These are phyloP conservation scores for thale cress (Arabidopsis thaliana) DNA, from an alignment of 345 rosid species.

Conservation along the genomic window TAIR10.1 NC_003076.8:2731001-2731500, in stretches of 20 bases:
- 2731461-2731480: slow-evolving; percentile 89
- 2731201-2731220: slow-evolving; percentile 62
- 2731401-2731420: slow-evolving; percentile 61
- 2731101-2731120: slow-evolving; percentile 81
- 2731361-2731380: slow-evolving; percentile 85
- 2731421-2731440: slow-evolving; percentile 61
- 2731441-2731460: slow-evolving; percentile 89
- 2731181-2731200: slow-evolving; percentile 70
- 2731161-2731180: slow-evolving; percentile 76
- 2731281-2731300: slow-evolving; percentile 69
- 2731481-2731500: slow-evolving; percentile 83
- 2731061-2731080: slow-evolving; percentile 69
- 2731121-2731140: slow-evolving; percentile 86
- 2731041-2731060: slow-evolving; percentile 92
- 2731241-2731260: slow-evolving; percentile 65
- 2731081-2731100: slow-evolving; percentile 80
- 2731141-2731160: slow-evolving; percentile 73
- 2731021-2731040: slow-evolving; percentile 81
- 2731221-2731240: slow-evolving; percentile 69
- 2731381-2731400: slow-evolving; percentile 75
- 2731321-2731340: slow-evolving; percentile 77
- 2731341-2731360: slow-evolving; percentile 88
- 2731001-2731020: slow-evolving; percentile 72
- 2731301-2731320: slow-evolving; percentile 82
- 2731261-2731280: slow-evolving; percentile 71